Conservation (phyloP, 1,139 yeast genomes). For the Protomyces pachydermus region DNA sequence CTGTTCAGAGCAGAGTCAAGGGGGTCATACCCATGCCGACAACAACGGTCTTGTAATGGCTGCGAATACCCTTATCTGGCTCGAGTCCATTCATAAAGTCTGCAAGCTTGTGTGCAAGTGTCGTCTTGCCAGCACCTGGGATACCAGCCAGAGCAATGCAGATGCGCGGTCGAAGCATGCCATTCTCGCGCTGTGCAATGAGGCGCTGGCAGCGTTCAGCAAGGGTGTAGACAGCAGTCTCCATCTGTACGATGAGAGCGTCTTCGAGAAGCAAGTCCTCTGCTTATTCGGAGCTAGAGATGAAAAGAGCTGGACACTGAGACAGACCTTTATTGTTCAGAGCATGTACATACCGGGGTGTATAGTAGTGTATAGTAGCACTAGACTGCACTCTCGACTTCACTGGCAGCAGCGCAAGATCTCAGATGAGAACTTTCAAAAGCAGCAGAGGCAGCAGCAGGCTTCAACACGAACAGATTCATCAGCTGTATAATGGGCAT, state of each 20-base stretch:
- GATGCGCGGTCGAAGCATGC: conserved; percentile 20
- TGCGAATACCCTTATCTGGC: not conserved
- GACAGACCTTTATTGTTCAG: no score
- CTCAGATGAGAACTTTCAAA: no score
- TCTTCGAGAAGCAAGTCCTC: no score
- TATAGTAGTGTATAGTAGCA: no score
- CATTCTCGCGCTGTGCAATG: conserved; percentile 4
- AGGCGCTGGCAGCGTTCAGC: not conserved
- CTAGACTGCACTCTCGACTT: no score
- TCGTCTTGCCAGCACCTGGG: conserved; percentile 31
- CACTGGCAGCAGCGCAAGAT: no score
- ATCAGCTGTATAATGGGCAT: no score
- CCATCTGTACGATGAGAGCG: not conserved
- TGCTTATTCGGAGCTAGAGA: not conserved
- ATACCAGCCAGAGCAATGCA: conserved; percentile 25
- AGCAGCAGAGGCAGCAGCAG: no score
- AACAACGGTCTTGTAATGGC: conserved; percentile 10
- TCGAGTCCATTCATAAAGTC: conserved; percentile 5
- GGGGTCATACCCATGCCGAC: conserved; percentile 7
- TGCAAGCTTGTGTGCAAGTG: conserved; percentile 12
- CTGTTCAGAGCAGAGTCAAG: not conserved
- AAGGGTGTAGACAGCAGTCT: not conserved
- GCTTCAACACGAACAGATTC: no score
- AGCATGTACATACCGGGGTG: no score
- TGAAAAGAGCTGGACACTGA: not conserved